Conservation (phyloP, 2,329 filamentous ascomycete genomes). For the Exophiala viscosa region DNA sequence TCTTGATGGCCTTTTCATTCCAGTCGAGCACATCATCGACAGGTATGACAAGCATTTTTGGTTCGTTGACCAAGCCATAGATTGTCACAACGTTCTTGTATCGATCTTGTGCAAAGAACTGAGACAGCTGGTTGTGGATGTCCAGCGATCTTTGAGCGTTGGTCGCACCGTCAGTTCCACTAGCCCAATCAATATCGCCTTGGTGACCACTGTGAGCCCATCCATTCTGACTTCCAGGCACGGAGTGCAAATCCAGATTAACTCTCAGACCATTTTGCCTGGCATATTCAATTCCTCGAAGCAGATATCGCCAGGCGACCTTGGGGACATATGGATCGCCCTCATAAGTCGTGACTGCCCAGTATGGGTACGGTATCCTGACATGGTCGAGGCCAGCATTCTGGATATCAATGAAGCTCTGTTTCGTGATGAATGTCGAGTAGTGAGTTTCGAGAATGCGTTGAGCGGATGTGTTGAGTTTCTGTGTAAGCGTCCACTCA, state of each 20-base stretch:
- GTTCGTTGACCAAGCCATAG: conserved; percentile 94
- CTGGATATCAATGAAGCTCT: conserved; percentile 78
- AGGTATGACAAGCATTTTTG: conserved; percentile 73
- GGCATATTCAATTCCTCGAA: conserved; percentile 89
- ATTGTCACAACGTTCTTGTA: conserved; percentile 90
- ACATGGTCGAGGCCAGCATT: conserved; percentile 91
- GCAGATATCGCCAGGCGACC: conserved; percentile 86
- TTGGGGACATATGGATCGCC: conserved; percentile 83
- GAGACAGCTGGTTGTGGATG: conserved; percentile 78
- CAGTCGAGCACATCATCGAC: conserved; percentile 66
- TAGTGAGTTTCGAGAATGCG: conserved; percentile 79
- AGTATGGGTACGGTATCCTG: conserved; percentile 93
- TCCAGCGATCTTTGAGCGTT: conserved; percentile 82
- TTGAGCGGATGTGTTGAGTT: conserved; percentile 64
- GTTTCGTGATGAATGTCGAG: conserved; percentile 77
- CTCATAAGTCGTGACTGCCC: conserved; percentile 82
- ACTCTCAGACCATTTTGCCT: conserved; percentile 87
- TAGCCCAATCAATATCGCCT: conserved; percentile 80
- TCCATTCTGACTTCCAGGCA: conserved; percentile 91
- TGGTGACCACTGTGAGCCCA: conserved; percentile 93
- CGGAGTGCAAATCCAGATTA: conserved; percentile 87
- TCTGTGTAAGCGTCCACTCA: conserved; percentile 73
- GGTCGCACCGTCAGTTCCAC: conserved; percentile 74
- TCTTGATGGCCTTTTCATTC: conserved; percentile 68
- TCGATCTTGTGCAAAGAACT: conserved; percentile 88